Evolutionary conservation across 73 alveolate species (phyloP), one percentile per base, ranked within the genome.

Genomic region (Diophrys sp.): DNA sequence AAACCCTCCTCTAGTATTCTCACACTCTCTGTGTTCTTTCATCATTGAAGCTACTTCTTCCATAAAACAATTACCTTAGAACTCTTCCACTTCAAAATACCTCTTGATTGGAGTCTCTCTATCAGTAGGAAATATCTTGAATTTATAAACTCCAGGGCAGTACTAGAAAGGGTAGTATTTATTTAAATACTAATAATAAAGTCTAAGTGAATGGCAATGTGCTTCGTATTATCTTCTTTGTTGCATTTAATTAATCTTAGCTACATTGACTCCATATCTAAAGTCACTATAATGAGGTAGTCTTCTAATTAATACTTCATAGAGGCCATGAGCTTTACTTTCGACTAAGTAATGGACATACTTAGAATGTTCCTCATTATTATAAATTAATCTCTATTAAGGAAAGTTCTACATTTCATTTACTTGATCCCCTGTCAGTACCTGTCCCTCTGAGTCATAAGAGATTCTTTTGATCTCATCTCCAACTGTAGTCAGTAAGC

Each of bases 41-140:
- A 71, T 74, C 82, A 71, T 62, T 8, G 23, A 32, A 27, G 80
- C 57, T 18, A 82, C n/a, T 30, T 75, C 90, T 27, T 74, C 81
- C 1, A 82, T 82, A 62, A 82, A 82, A 28, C 33, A 2, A 23
- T 66, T 57, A 2, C 90, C 90, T 84, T 74, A 74, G 29, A 72
- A 74, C 54, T 82, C 90, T 56, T 82, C 90, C 18, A 70, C 81
- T 74, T 82, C 90, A 75, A 29, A 75, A 1, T 56, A 67, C 56
- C 90, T 73, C 32, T 74, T 70, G 1, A 82, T n/a, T 56, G 31
- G 55, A 8, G 2, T 44, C 28, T 62, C 57, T 1, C 75, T 54
- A 25, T 24, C 33, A 2, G 67, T 23, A 1, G 90, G 85, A 72
- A 74, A 29, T 74, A 67, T 54, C 56, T 67, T 82, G 70, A 56